Base-by-base conservation (phyloP, 2,329 filamentous ascomycete species). In the Aureobasidium vineae region DNA sequence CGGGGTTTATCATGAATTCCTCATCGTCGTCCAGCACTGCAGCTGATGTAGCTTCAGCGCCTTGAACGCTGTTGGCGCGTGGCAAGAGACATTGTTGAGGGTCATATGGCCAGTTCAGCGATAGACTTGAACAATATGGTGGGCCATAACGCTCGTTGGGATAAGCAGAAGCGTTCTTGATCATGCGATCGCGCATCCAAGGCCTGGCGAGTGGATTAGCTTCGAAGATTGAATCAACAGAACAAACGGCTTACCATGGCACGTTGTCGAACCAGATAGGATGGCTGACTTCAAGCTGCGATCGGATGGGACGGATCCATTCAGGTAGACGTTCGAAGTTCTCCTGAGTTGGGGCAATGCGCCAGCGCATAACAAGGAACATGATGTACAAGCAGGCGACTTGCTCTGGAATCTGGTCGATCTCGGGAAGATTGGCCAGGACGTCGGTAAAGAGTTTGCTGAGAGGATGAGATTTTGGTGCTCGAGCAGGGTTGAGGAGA, bases 401-500 rank as follows among this genome's bases (percentile, higher is more conserved):
- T 72, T 90, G 89, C 77, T 96, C 92, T 0, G 92, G 92, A 0
- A 96, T 82, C n/a, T 83, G 63, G 49, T 61, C 60, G 36, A 97
- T 86, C 71, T 90, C 88, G 0, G 92, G 91, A 71, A 96, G 96
- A n/a, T 89, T 91, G 69, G 85, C 83, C 13, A 96, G 81, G 67
- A 96, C 92, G 75, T 96, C 91, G 49, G 90, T 93, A 74, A 96
- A 91, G 16, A 96, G 85, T 70, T 91, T 91, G 7, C 91, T 94
- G 1, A 96, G 81, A 0, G 91, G 91, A 72, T 96, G 91, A 1
- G 88, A 86, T 15, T 63, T 63, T 45, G 71, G 84, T 68, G 82
- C 83, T 60, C 83, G 83, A 47, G 86, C 81, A 0, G 90, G 90
- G 73, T 94, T 91, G 45, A 94, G 84, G 5, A 96, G 83, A 0